Evolutionary conservation across 2,329 filamentous ascomycete genomes (phyloP), one percentile per base, ranked within the genome.

Genomic region (Lecanosticta acicola): DNA sequence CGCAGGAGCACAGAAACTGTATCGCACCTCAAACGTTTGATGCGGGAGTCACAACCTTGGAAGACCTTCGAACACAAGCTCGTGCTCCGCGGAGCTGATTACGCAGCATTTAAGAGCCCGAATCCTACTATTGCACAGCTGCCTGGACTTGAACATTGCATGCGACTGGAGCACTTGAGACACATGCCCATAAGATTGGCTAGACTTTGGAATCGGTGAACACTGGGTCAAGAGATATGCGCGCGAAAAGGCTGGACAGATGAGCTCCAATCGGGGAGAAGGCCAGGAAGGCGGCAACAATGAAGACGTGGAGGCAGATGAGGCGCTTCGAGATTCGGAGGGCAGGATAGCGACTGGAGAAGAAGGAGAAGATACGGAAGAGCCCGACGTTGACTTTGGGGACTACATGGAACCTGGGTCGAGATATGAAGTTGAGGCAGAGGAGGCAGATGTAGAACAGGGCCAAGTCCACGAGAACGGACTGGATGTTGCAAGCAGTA

Each of bases 261-360:
- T 86, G 83, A 85, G 80, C 80, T 81, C 78, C 73, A 78, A 74
- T 74, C 75, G 74, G 68, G 74, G 74, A 72, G 77, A 77, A 72
- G 78, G 71, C 68, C 73, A 79, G 66, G 75, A 75, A 68, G 77
- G 78, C 71, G 77, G 71, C 71, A 71, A 71, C 66, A 74, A 80
- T 64, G 72, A 77, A 62, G 69, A 76, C 64, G 68, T 69, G 42
- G 66, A 69, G 49, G 64, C 70, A 53, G 62, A 69, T 48, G 59
- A 61, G 47, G 45, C 56, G 14, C 48, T 47, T 18, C 49, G 57
- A 41, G 51, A 50, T 19, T 51, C 55, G 19, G 55, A 58, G 41
- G 56, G 49, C 19, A 46, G 45, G 55, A 53, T 56, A 41, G n/a
- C n/a, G n/a, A n/a, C n/a, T n/a, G n/a, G n/a, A n/a, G 56, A 61